A percentile compares a stretch with the other conserved stretches of the same genome.
phyloP scores from a whole-genome alignment of 345 rosid species.

The Gossypium herbaceum region DNA sequence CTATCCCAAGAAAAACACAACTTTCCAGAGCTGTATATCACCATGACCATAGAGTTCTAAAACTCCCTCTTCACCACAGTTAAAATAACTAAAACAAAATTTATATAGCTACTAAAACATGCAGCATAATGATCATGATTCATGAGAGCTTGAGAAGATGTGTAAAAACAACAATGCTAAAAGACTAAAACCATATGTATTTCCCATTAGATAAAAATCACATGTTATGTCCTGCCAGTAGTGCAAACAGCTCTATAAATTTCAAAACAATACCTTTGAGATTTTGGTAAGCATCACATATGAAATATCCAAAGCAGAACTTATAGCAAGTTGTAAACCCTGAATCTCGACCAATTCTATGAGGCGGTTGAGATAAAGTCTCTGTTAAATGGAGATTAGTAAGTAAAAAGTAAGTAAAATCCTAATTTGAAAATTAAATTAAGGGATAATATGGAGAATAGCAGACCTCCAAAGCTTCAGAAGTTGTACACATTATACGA shows the following conservation, averaged over 20 bases:
- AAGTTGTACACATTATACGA: conserved; percentile 70
- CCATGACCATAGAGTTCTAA: neutral
- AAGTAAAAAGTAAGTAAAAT: conserved; percentile 11
- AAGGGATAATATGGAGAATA: conserved; percentile 15
- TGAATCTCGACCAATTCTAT: conserved; percentile 68
- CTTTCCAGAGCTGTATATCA: neutral
- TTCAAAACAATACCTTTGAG: conserved; percentile 47
- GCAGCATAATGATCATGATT: neutral
- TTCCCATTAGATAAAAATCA: neutral
- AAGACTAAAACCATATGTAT: neutral
- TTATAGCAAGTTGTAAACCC: conserved; percentile 75
- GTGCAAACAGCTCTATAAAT: neutral
- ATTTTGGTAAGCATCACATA: conserved; percentile 49
- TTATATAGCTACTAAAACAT: neutral
- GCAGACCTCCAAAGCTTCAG: conserved; percentile 76
- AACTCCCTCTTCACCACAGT: neutral
- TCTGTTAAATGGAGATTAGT: conserved; percentile 40
- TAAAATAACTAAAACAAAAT: neutral
- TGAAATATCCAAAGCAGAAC: conserved; percentile 68
- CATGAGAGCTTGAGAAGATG: neutral
- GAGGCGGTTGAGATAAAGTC: conserved; percentile 57
- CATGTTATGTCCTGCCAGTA: neutral
- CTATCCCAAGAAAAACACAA: neutral
- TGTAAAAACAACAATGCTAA: neutral
- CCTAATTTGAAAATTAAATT: conserved; percentile 4